These are phyloP conservation scores for Fistulinella prunicolor DNA, from an alignment of 768 basidiomycete genomes.

Conservation along the genomic window DNA sequence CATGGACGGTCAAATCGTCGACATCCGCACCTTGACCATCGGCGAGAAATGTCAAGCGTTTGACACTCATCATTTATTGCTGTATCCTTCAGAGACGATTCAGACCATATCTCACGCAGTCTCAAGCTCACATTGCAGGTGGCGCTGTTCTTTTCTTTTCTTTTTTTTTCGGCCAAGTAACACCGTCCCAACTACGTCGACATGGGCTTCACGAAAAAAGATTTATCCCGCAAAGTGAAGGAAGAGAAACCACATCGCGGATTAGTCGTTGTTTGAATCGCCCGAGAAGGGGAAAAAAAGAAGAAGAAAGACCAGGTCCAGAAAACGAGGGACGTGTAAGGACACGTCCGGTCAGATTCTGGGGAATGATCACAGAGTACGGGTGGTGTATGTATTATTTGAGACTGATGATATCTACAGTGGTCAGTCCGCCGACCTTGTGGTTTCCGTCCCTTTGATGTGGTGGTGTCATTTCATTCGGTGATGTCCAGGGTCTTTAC, in stretches of 20 bases:
- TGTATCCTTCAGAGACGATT: constrained; percentile 64
- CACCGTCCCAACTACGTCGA: not conserved
- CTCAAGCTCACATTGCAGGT: constrained; percentile 72
- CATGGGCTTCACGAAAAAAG: constrained; percentile 33
- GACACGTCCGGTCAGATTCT: too few species aligned
- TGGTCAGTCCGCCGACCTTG: too few species aligned
- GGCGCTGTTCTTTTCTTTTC: constrained; percentile 56
- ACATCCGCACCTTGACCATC: constrained; percentile 74
- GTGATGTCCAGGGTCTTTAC: too few species aligned
- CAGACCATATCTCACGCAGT: constrained; percentile 68
- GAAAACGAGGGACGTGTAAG: not conserved
- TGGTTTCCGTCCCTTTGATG: too few species aligned
- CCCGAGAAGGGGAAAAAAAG: not conserved
- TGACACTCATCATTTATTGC: constrained; percentile 80
- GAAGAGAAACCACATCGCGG: not conserved
- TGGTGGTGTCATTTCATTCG: too few species aligned
- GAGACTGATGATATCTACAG: too few species aligned
- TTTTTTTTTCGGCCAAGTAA: not conserved
- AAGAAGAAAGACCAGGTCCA: not conserved
- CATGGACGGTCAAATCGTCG: constrained; percentile 74
- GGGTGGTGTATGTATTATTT: too few species aligned
- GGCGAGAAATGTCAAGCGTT: constrained; percentile 89
- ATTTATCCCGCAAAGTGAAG: constrained; percentile 68
- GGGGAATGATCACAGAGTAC: too few species aligned
- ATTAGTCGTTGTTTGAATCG: not conserved